Conservation (phyloP, 2,329 filamentous ascomycete genomes). For the Colletotrichum camelliae region DNA sequence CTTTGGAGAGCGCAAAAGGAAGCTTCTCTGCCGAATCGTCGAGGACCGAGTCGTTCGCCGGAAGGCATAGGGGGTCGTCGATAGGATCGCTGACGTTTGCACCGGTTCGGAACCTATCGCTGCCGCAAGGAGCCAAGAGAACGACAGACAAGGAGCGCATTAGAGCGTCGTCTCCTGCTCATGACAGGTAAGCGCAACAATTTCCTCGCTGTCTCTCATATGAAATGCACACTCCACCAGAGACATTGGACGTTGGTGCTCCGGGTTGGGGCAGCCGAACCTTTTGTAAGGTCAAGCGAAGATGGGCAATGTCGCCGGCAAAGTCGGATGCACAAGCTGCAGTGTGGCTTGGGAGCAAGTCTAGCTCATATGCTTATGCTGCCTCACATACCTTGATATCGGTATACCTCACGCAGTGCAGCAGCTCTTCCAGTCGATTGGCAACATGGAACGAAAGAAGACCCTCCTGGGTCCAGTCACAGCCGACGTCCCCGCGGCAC, state of each 20-base stretch:
- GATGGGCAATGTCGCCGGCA: background rate
- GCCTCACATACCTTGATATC: background rate
- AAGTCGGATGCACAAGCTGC: background rate
- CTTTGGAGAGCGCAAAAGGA: constrained; percentile 1
- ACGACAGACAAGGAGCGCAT: constrained; percentile 47
- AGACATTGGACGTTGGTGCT: background rate
- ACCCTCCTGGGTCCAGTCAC: background rate
- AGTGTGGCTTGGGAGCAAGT: background rate
- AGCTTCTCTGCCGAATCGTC: constrained; percentile 10
- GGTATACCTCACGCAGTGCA: background rate
- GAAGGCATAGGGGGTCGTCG: constrained; percentile 42
- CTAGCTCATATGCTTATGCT: background rate
- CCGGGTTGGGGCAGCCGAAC: background rate
- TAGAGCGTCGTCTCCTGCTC: constrained; percentile 53
- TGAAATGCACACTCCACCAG: background rate
- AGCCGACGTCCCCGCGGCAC: background rate
- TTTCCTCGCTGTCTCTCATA: background rate
- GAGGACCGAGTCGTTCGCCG: background rate
- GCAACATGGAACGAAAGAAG: background rate
- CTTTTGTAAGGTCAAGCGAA: background rate
- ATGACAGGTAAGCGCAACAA: constrained; percentile 47
- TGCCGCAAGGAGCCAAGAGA: constrained; percentile 55
- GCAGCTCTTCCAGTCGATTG: background rate
- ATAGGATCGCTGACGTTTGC: constrained; percentile 54
- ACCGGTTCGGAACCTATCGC: constrained; percentile 44